A percentile compares a stretch with the other conserved stretches of the same genome.
Conservation (phyloP, 164 flowering plant genomes). For the Taxillus chinensis region DNA sequence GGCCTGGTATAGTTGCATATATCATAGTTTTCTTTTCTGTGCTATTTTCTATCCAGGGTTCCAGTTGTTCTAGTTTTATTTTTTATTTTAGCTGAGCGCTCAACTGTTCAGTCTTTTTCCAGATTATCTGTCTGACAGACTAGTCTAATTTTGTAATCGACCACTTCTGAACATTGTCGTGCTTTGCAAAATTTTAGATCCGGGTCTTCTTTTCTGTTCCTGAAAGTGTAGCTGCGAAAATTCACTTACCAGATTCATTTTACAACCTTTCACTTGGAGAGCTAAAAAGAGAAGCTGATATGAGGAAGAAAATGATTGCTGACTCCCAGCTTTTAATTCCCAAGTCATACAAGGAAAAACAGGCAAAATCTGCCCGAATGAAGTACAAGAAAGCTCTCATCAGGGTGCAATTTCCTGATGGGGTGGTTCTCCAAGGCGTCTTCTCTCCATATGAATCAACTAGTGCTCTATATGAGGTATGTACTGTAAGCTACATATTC, state of each 20-base stretch:
- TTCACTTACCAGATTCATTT: slow-evolving; percentile 77
- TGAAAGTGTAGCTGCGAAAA: slow-evolving; percentile 67
- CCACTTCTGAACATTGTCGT: slow-evolving; percentile 8
- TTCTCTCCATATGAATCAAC: slow-evolving; percentile 78
- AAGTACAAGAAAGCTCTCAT: slow-evolving; percentile 54
- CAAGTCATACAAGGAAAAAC: slow-evolving; percentile 81
- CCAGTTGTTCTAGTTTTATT: no score
- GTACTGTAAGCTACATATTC: slow-evolving; percentile 10
- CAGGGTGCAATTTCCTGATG: slow-evolving; percentile 88
- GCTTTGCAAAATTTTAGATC: slow-evolving; percentile 28
- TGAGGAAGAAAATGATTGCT: slow-evolving; percentile 69
- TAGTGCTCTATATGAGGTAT: slow-evolving; percentile 73
- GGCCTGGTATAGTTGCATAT: no score
- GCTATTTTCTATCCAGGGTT: no score
- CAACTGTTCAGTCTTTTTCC: no score
- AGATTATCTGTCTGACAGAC: no score
- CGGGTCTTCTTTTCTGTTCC: slow-evolving; percentile 80
- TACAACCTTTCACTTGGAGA: slow-evolving; percentile 67
- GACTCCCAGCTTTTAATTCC: slow-evolving; percentile 89
- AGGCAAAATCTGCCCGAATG: slow-evolving; percentile 68
- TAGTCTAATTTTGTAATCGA: not conserved
- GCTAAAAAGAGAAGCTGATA: slow-evolving; percentile 72
- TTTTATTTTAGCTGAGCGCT: no score
- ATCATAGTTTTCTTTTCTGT: no score
- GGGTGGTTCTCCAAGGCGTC: slow-evolving; percentile 83